phyloP scores from a whole-genome alignment of 345 rosid genomes.

The Bruguiera parviflora region DNA sequence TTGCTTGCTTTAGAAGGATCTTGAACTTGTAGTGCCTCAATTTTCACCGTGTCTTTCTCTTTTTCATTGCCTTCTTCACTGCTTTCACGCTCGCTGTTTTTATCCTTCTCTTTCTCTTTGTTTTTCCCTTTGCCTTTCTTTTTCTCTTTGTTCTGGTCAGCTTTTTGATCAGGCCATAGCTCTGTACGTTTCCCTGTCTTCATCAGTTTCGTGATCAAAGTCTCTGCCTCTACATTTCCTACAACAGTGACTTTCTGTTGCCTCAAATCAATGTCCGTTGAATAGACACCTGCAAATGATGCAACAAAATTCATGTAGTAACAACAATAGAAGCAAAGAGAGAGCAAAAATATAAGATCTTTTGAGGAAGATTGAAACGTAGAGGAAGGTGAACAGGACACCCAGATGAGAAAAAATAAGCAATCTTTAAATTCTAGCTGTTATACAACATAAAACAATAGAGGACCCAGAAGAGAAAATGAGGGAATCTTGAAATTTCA shows the following conservation, averaged over 20 bases:
- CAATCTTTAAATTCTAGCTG: background rate
- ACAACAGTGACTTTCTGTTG: conserved; percentile 37
- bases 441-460: background rate
- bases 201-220: conserved; percentile 27
- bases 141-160: conserved; percentile 32
- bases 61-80: conserved; percentile 23
- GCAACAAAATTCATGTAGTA: background rate
- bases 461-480: background rate
- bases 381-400: background rate
- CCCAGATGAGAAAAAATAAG: background rate
- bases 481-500: background rate
- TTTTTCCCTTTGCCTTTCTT: conserved; percentile 19
- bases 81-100: conserved; percentile 38
- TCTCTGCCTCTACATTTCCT: conserved; percentile 29
- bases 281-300: conserved; percentile 34
- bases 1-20: conserved; percentile 1
- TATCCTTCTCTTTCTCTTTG: conserved; percentile 19
- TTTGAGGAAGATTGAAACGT: background rate
- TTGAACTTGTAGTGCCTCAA: background rate
- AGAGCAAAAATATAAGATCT: background rate
- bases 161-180: conserved; percentile 40
- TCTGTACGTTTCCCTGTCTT: conserved; percentile 30
- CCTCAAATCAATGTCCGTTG: conserved; percentile 31
- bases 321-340: background rate
- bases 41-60: conserved; percentile 17